Evolutionary conservation across 2,329 filamentous ascomycete genomes (phyloP).

Genomic region (Cadophora sp.): DNA sequence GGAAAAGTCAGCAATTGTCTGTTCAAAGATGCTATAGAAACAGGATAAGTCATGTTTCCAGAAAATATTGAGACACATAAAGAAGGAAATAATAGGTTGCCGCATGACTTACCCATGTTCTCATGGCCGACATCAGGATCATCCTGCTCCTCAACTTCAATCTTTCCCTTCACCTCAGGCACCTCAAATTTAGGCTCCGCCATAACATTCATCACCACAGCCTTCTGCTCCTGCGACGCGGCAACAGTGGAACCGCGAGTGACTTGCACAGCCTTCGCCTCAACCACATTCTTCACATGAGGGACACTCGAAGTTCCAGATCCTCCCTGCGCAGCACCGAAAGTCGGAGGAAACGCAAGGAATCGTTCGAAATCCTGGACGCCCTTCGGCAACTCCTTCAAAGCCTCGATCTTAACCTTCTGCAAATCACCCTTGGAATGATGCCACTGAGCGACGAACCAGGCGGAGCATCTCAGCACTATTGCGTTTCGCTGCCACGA

Average conservation of each 20-base stretch:
- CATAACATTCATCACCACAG: neutral
- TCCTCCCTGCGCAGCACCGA: too few relatives aligned
- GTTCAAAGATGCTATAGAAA: too few relatives aligned
- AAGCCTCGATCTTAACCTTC: too few relatives aligned
- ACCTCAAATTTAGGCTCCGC: neutral
- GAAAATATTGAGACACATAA: too few relatives aligned
- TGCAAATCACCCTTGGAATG: too few relatives aligned
- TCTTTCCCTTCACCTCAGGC: neutral
- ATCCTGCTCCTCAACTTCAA: neutral
- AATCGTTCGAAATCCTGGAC: neutral
- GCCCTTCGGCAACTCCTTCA: too few relatives aligned
- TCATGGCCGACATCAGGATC: slow-evolving; percentile 19
- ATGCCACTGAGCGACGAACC: too few relatives aligned
- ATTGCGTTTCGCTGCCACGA: too few relatives aligned
- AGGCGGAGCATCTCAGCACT: too few relatives aligned
- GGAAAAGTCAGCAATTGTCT: too few relatives aligned
- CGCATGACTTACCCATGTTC: slow-evolving; percentile 18
- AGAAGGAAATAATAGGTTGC: too few relatives aligned
- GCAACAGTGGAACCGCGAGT: neutral
- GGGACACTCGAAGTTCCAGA: neutral
- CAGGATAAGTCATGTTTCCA: too few relatives aligned
- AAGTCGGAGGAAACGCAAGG: neutral
- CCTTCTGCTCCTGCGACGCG: neutral
- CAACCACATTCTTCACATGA: neutral
- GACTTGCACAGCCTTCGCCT: neutral